Base-by-base conservation (phyloP, 1,284 basidiomycete species). In the Vanrija sp. region DNA sequence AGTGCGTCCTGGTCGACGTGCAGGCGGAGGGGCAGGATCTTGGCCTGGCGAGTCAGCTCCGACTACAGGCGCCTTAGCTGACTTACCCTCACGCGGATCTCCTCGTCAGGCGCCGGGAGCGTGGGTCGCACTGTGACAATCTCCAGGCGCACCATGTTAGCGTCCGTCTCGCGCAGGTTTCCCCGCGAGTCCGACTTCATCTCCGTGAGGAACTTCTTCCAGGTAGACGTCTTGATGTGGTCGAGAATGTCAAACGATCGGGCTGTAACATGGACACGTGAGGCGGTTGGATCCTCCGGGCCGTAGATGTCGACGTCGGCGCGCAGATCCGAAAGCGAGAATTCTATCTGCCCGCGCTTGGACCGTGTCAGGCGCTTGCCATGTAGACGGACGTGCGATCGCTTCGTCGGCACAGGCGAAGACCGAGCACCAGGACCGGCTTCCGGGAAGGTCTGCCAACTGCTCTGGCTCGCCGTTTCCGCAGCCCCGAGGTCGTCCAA, bases 1-100 rank as follows among this genome's bases (percentile, higher is more conserved):
- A 98, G 82, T 8, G 96, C 95, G 74, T 98, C 96, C 77, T 98
- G 95, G 72, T 98, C 95, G 19, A 98, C 90, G 72, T 98, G 91
- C 37, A 98, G 77, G 22, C 94, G 82, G 4, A 98, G 79, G 9
- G 95, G 95, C 0, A 93, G 77, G 25, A 97, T 81, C 71, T 95
- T 95, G 20, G 85, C 85, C 90, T 94, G 61, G 10, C 43, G 27
- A 22, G n/a, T 57, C 52, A 55, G 51, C 22, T 45, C 16, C 6
- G 9, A 31, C 6, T 15, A 9, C 8, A 1, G 2, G 19, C 7
- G 36, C 22, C 31, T 9, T 24, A 20, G 22, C 16, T 9, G 18
- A 67, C 86, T 72, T 67, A 92, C 92, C 58, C 85, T 84, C 47
- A 97, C 78, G 48, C 89, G 82, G 6, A 85, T 83, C 75, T 98